Evolutionary conservation across 2,329 filamentous ascomycete species (phyloP), one percentile per base, ranked within the genome.

Genomic region (Colletotrichum magnum): DNA sequence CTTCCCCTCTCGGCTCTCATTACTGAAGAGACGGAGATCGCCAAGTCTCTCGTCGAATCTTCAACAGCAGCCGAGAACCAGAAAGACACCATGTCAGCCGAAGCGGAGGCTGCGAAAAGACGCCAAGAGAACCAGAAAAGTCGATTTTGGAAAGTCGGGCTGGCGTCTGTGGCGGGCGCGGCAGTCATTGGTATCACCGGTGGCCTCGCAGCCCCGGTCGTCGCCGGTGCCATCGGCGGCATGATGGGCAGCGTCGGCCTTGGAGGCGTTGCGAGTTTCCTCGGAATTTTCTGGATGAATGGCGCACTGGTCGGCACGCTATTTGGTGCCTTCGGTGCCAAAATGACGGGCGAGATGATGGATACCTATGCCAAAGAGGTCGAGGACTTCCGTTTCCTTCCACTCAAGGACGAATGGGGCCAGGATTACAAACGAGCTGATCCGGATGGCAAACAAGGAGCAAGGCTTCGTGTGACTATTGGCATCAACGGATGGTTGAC

Each of bases 121-220:
- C 87, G 87, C 15, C 90, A 95, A 71, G 88, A 93, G 68, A 93
- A 92, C 63, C 89, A 93, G 73, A 82, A 87, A 9, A 86, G 89
- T 21, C 86, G 94, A 9, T 92, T 92, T 78, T 97, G 94, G 93
- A 98, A 97, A 78, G 94, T 98, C 21, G 94, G 95, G 0, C 85
- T 98, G 28, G 95, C 95, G 0, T 93, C 93, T 9, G 94, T 97
- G 0, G 94, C 94, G 0, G 95, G 95, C 12, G 95, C 95, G 1
- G 93, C 93, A 0, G 84, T 97, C 1, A 95, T 98, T n/a, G 95
- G 95, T 6, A 88, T 98, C 4, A 97, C 94, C 0, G 95, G 95
- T 18, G 95, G 95, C 2, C 85, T 97, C n/a, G 95, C 95, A 1
- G 94, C 95, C 0, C 95, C 95, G 0, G 84, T 97, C 0, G 92